Percentiles rank a stretch among this genome's conserved stretches.
phyloP scores from a whole-genome alignment of 371 early-diverging fungal species.

The Lichtheimia ornata region DNA sequence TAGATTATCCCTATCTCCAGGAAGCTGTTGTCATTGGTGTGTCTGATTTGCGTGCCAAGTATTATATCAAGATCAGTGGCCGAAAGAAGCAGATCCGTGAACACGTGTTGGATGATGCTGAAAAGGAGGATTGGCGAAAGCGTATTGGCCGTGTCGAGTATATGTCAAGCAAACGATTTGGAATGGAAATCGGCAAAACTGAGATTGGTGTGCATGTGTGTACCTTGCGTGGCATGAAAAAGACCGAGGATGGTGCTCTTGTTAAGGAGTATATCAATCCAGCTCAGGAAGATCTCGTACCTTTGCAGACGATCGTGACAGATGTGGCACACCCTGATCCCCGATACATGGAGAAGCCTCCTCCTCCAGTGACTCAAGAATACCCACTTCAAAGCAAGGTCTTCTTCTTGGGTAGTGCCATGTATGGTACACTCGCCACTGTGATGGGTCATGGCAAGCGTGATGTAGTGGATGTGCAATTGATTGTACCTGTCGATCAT shows the following conservation, averaged over 20 bases:
- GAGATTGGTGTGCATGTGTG: constrained; percentile 72
- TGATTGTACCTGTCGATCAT: constrained; percentile 38
- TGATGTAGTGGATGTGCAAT: constrained; percentile 49
- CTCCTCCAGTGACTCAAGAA: constrained; percentile 58
- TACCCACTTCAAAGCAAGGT: constrained; percentile 69
- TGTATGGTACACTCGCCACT: constrained; percentile 78
- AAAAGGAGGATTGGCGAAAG: constrained; percentile 52
- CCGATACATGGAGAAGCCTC: constrained; percentile 63
- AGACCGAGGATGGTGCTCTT: constrained; percentile 78
- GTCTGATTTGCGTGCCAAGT: constrained; percentile 67
- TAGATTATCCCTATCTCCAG: constrained; percentile 83
- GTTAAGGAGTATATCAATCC: constrained; percentile 81
- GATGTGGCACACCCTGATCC: constrained; percentile 68
- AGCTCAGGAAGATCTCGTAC: constrained; percentile 60
- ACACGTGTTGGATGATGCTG: constrained; percentile 53
- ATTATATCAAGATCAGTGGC: constrained; percentile 53
- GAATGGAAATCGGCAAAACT: constrained; percentile 69
- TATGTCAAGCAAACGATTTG: constrained; percentile 59
- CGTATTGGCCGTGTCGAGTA: constrained; percentile 62
- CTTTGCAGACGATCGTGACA: constrained; percentile 73
- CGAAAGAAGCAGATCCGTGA: constrained; percentile 40
- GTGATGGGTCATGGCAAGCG: constrained; percentile 63
- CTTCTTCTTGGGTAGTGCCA: constrained; percentile 69
- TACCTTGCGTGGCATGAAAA: constrained; percentile 70
- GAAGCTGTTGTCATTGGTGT: constrained; percentile 82